Conservation (phyloP, 225 moss, liverwort and hornwort genomes). For the Marchantia polymorpha region DNA sequence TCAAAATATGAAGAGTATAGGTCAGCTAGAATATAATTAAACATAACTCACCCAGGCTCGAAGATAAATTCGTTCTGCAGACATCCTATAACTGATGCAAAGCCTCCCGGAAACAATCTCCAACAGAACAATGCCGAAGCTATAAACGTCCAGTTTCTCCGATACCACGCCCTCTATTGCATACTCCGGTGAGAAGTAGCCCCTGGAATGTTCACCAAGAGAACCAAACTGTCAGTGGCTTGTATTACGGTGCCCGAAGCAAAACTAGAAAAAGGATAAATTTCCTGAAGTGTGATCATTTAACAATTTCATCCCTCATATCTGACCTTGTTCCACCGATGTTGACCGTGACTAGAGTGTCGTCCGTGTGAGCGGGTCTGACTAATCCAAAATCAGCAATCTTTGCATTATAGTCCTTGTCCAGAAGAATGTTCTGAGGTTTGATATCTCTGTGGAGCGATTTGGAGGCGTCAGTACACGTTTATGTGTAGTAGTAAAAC, state of each 20-base stretch:
- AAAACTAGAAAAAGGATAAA: not conserved
- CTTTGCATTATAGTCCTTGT: conserved; percentile 29
- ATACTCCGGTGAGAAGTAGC: conserved; percentile 12
- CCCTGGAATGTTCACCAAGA: not conserved
- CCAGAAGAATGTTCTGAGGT: conserved; percentile 35
- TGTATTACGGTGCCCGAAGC: too few species aligned
- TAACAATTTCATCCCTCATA: too few species aligned
- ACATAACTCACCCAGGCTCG: not conserved
- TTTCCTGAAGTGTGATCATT: too few species aligned
- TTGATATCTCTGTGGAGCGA: conserved; percentile 28
- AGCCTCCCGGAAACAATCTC: conserved; percentile 12
- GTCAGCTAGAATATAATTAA: too few species aligned
- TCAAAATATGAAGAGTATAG: too few species aligned
- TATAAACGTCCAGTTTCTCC: conserved; percentile 13
- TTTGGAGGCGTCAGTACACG: too few species aligned
- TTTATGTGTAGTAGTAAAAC: too few species aligned
- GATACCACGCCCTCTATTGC: conserved; percentile 1
- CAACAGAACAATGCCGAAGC: conserved; percentile 14
- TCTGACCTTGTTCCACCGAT: conserved; percentile 11
- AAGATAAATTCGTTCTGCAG: not conserved
- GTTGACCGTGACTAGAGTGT: not conserved
- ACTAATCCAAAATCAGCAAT: conserved; percentile 39
- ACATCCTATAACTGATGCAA: not conserved
- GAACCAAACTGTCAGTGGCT: too few species aligned
- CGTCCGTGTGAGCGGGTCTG: not conserved